These are phyloP conservation scores for Solanum piurae DNA, from an alignment of 257 asterid genomes.

Conservation along the genomic window DNA sequence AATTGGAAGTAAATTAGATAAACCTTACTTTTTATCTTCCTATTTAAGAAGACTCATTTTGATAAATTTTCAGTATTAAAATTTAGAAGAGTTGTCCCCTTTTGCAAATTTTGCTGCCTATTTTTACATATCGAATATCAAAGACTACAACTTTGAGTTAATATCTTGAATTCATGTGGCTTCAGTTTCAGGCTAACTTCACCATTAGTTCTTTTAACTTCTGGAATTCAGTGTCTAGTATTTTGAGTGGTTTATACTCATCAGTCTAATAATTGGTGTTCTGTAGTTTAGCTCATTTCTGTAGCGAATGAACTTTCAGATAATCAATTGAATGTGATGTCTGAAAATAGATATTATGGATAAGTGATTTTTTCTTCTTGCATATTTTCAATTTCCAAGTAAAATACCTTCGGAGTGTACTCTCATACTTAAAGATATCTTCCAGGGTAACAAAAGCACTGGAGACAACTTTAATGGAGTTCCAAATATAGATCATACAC, in stretches of 20 bases:
- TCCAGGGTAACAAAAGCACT: slow-evolving; percentile 78
- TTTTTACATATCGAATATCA: background rate
- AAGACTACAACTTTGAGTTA: background rate
- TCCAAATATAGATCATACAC: slow-evolving; percentile 90
- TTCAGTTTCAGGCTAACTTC: background rate
- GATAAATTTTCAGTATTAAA: background rate
- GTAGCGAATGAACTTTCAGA: background rate
- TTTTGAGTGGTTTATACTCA: background rate
- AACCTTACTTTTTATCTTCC: background rate
- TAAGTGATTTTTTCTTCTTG: background rate
- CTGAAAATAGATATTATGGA: background rate
- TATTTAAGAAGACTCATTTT: background rate
- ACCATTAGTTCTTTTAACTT: background rate
- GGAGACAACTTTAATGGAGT: slow-evolving; percentile 88
- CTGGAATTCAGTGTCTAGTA: background rate
- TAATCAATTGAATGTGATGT: background rate
- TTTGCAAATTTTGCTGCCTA: background rate
- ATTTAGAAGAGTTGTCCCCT: background rate
- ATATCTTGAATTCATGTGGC: background rate
- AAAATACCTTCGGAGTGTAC: background rate
- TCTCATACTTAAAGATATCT: slow-evolving; percentile 5
- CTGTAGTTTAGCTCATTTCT: background rate
- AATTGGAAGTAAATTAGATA: background rate
- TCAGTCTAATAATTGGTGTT: background rate
- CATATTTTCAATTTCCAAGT: background rate